Conservation (phyloP, 2,329 filamentous ascomycete species). For the Penicillium sp. region DNA sequence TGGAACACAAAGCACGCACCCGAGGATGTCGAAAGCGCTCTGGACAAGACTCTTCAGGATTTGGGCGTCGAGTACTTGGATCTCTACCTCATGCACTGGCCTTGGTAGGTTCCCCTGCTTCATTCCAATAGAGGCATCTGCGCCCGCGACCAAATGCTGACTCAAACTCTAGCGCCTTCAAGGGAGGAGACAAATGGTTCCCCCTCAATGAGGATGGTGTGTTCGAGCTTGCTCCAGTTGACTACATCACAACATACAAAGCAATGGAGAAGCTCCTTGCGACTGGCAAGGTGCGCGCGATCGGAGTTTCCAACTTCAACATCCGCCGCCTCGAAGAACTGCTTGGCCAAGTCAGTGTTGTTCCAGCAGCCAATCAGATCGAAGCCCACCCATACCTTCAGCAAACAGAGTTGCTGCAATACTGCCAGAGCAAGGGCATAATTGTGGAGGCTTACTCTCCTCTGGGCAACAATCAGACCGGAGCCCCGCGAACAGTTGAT, state of each 20-base stretch:
- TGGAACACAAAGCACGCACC: constrained; percentile 71
- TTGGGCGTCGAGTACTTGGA: constrained; percentile 68
- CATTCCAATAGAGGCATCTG: constrained; percentile 2
- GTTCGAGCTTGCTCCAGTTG: constrained; percentile 24
- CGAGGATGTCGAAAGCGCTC: constrained; percentile 64
- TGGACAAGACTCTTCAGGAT: constrained; percentile 61
- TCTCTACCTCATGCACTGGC: constrained; percentile 67
- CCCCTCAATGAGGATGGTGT: constrained; percentile 24
- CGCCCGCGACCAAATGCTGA: constrained; percentile 7
- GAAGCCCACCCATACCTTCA: constrained; percentile 28
- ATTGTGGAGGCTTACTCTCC: constrained; percentile 60
- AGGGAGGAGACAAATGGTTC: constrained; percentile 25
- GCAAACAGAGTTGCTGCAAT: constrained; percentile 55
- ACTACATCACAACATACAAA: constrained; percentile 51
- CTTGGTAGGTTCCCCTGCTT: constrained; percentile 6
- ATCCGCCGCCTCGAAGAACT: constrained; percentile 74
- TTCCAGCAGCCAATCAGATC: constrained; percentile 71
- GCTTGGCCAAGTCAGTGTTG: constrained; percentile 65
- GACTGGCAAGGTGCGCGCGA: constrained; percentile 64
- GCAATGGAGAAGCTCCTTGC: constrained; percentile 59
- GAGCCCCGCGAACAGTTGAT: constrained; percentile 50
- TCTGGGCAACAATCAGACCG: constrained; percentile 52
- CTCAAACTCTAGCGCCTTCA: constrained; percentile 20
- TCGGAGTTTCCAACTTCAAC: constrained; percentile 74
- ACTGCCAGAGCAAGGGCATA: constrained; percentile 57